These are phyloP conservation scores for Backusella australiensis DNA, from an alignment of 192 early-diverging fungal genomes.

Conservation along the genomic window DNA sequence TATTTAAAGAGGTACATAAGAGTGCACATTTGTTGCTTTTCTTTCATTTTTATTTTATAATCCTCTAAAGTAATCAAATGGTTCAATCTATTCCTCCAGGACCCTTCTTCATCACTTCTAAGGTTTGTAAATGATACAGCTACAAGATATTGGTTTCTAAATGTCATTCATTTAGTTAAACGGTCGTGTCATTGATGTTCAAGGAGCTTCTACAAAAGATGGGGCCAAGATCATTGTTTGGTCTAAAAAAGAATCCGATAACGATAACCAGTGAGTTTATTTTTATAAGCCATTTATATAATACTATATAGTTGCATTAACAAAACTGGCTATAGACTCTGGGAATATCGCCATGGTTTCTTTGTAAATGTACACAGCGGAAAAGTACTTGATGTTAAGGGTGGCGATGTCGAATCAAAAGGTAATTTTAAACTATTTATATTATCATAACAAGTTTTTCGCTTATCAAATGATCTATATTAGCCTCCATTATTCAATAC, in stretches of 20 bases:
- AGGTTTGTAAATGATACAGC: background rate
- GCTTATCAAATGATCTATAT: background rate
- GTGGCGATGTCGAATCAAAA: constrained; percentile 7
- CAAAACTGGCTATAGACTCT: background rate
- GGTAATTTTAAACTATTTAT: background rate
- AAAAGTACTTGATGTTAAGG: constrained; percentile 28
- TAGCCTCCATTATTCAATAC: constrained; percentile 24
- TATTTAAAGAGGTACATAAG: background rate
- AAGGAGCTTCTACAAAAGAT: constrained; percentile 18
- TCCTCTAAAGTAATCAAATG: background rate
- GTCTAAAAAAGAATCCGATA: constrained; percentile 8
- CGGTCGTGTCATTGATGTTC: constrained; percentile 24
- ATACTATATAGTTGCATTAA: background rate
- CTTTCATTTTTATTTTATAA: background rate
- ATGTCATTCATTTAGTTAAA: constrained; percentile 11
- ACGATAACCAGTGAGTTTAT: constrained; percentile 16
- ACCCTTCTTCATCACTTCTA: constrained; percentile 10
- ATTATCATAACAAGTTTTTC: background rate
- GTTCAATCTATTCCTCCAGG: constrained; percentile 12
- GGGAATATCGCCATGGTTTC: constrained; percentile 22
- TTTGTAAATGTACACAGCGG: constrained; percentile 23
- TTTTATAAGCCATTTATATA: background rate
- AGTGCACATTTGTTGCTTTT: background rate
- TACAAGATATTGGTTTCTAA: background rate
- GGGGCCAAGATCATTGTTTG: constrained; percentile 23